Percentiles rank a stretch among this genome's conserved stretches.
These are phyloP conservation scores for Globisporangium rhizosaccharum DNA, from an alignment of 352 stramenopile genomes.

Conservation along the genomic window DNA sequence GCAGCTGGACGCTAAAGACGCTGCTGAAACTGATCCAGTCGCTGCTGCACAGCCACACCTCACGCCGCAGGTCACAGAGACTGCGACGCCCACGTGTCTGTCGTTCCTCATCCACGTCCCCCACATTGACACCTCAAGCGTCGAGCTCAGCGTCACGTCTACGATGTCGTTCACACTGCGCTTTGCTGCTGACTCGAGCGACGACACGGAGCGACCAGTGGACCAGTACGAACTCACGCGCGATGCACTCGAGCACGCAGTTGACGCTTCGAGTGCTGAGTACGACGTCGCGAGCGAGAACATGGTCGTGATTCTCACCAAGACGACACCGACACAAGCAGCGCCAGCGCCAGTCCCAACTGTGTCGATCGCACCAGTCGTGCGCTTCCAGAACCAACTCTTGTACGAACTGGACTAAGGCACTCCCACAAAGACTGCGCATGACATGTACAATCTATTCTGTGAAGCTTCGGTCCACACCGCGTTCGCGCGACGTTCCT, in stretches of 20 bases:
- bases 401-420: constrained; percentile 61
- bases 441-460: constrained; percentile 22
- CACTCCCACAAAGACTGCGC: background rate
- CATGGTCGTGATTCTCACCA: constrained; percentile 51
- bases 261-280: constrained; percentile 27
- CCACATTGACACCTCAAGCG: constrained; percentile 27
- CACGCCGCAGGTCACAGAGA: constrained; percentile 24
- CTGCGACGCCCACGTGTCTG: constrained; percentile 36
- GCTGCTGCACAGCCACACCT: no score
- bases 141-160: constrained; percentile 35
- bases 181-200: constrained; percentile 15
- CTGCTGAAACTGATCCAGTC: background rate
- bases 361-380: constrained; percentile 14
- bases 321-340: constrained; percentile 8
- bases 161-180: constrained; percentile 24
- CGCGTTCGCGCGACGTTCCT: background rate
- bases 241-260: constrained; percentile 18
- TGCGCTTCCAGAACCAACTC: constrained; percentile 67
- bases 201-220: background rate
- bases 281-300: constrained; percentile 66
- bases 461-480: background rate
- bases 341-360: background rate
- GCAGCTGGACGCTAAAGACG: background rate
- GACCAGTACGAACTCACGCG: constrained; percentile 31
- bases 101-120: constrained; percentile 48